Conservation (phyloP, 495 filamentous ascomycete genomes). For the Staphylotrichum tortipilum region DNA sequence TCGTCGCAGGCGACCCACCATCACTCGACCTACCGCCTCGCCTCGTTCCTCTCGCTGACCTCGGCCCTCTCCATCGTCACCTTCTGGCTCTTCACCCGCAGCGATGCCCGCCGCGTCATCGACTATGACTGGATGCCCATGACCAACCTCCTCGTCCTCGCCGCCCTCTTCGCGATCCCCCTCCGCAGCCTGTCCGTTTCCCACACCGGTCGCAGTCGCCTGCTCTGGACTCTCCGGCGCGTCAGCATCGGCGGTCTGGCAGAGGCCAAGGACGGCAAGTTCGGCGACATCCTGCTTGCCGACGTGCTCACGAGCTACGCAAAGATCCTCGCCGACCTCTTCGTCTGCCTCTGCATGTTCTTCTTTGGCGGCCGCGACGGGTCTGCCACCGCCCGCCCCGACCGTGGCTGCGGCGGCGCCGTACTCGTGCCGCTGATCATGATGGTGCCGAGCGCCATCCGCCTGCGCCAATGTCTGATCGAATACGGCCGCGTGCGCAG, state of each 20-base stretch:
- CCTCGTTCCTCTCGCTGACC: conserved; percentile 61
- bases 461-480: conserved; percentile 83
- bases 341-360: conserved; percentile 85
- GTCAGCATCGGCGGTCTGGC: conserved; percentile 74
- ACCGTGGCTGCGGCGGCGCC: conserved; percentile 68
- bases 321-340: conserved; percentile 84
- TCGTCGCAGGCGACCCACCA: conserved; percentile 63
- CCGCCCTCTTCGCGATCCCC: conserved; percentile 62
- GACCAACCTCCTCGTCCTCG: conserved; percentile 61
- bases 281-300: conserved; percentile 88
- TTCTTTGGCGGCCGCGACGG: conserved; percentile 53
- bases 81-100: conserved; percentile 76
- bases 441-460: conserved; percentile 72
- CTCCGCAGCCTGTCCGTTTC: conserved; percentile 54
- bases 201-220: conserved; percentile 62
- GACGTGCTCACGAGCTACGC: conserved; percentile 93
- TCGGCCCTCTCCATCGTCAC: conserved; percentile 59
- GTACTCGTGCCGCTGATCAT: conserved; percentile 73
- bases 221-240: conserved; percentile 62
- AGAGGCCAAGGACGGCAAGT: conserved; percentile 72
- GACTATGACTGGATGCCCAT: conserved; percentile 75
- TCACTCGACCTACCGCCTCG: conserved; percentile 72
- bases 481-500: conserved; percentile 70
- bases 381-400: conserved; percentile 68
- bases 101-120: conserved; percentile 55